Evolutionary conservation across 2,329 filamentous ascomycete genomes (phyloP), one percentile per base, ranked within the genome.

Genomic region (Tympanopsis confertula): DNA sequence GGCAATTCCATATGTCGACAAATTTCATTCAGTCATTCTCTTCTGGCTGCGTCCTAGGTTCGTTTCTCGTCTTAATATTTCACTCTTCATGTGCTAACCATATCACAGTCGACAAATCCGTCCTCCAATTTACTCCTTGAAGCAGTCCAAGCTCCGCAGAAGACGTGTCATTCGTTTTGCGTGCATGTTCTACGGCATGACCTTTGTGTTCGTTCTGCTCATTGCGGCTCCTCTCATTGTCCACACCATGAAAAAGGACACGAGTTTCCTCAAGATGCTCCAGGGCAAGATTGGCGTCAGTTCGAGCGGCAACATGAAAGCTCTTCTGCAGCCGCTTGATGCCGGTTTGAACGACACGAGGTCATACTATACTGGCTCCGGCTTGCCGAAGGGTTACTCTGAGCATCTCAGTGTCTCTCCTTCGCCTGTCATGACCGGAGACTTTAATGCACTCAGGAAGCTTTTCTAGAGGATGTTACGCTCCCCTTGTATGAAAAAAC

Each of bases 1-100:
- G 33, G 62, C 86, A 35, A 69, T 94, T 38, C 91, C 91, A 3
- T 86, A 94, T 58, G 68, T 94, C 44, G 91, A 98, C 66, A 95
- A 84, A 65, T 72, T 94, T 58, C 91, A 98, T 58, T 98, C 91
- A 0, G 86, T 95, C 54, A 94, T 96, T 81, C 76, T 98, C 43
- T 98, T 98, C 75, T 98, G 91, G 91, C 78, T 98, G 38, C 83
- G 89, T 43, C 91, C 91, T 47, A 96, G 88, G 88, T 95, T 88
- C 56, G 82, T 79, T 39, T 38, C 3, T 18, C 3, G 18, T 20
- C 35, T 24, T 35, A 13, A 5, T 39, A 39, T 5, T n/a, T 13
- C 4, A 45, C 41, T 53, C 13, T 12, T 4, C 10, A 3, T 38
- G 30, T 39, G 40, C 59, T 69, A 57, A 68, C 49, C 13, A 17